Percentiles rank a stretch among this genome's conserved stretches.
These are phyloP conservation scores for Epichloe festucae DNA, from an alignment of 2,329 filamentous ascomycete genomes.

Conservation along the genomic window DNA sequence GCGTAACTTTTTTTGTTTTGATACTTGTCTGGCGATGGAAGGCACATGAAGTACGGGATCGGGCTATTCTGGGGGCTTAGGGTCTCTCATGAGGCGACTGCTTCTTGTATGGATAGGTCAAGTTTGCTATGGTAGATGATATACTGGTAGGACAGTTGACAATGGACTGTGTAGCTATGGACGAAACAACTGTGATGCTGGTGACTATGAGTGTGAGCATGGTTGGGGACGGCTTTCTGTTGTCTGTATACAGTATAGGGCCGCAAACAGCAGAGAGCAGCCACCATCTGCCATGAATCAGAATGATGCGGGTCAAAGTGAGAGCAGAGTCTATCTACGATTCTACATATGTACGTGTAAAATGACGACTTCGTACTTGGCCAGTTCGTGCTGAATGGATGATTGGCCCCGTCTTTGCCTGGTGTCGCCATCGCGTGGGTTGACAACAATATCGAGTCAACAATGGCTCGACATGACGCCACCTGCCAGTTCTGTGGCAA, in stretches of 20 bases:
- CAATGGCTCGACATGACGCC: background rate
- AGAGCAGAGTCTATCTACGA: too few species aligned
- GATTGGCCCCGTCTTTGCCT: too few species aligned
- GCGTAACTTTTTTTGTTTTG: slow-evolving; percentile 8
- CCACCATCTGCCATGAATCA: too few species aligned
- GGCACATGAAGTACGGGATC: background rate
- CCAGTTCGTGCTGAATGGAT: too few species aligned
- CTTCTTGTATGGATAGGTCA: slow-evolving; percentile 5
- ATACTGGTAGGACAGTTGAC: background rate
- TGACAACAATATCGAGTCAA: background rate
- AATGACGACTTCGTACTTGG: too few species aligned
- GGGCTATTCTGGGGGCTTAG: background rate
- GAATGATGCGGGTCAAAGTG: background rate
- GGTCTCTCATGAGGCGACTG: background rate
- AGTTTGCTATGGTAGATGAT: background rate
- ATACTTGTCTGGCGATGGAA: slow-evolving; percentile 6
- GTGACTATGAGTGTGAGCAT: too few species aligned
- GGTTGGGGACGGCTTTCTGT: too few species aligned
- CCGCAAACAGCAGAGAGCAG: too few species aligned
- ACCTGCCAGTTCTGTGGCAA: background rate
- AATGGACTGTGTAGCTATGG: background rate
- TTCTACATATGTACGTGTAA: too few species aligned
- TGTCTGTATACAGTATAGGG: too few species aligned
- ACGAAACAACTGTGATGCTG: too few species aligned
- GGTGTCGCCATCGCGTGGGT: background rate